These are phyloP conservation scores for Detonula confervacea DNA, from an alignment of 352 stramenopile genomes.

Conservation along the genomic window DNA sequence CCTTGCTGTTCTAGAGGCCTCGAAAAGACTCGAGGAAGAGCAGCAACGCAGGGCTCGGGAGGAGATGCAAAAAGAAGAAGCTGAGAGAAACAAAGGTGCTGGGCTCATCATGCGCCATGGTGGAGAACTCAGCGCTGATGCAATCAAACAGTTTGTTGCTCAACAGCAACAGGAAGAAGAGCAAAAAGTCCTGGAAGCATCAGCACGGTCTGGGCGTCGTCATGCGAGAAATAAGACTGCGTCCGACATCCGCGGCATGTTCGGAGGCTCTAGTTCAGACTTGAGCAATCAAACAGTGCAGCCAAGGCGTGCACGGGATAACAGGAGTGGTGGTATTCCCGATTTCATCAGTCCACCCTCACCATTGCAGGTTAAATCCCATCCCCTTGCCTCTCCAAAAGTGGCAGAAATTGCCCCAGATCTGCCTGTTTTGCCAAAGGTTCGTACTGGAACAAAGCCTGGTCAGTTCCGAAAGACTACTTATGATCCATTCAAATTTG, in stretches of 20 bases:
- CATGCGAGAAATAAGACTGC: too few relatives aligned
- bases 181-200: constrained; percentile 62
- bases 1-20: constrained; percentile 74
- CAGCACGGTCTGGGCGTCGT: too few relatives aligned
- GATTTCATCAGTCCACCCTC: too few relatives aligned
- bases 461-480: constrained; percentile 73
- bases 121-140: constrained; percentile 62
- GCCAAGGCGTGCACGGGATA: not conserved
- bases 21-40: constrained; percentile 81
- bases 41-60: too few relatives aligned
- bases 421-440: too few relatives aligned
- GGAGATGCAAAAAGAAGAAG: constrained; percentile 54
- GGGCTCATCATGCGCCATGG: constrained; percentile 81
- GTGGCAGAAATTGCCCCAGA: constrained; percentile 28
- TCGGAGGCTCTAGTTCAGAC: too few relatives aligned
- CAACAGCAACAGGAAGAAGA: constrained; percentile 61
- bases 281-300: too few relatives aligned
- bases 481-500: constrained; percentile 81
- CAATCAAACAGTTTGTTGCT: constrained; percentile 71
- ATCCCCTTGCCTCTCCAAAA: too few relatives aligned
- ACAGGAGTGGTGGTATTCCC: not conserved
- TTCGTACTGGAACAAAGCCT: constrained; percentile 63
- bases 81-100: constrained; percentile 58
- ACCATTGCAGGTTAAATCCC: too few relatives aligned
- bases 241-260: constrained; percentile 79